Percentiles rank a stretch among this genome's conserved stretches.
Conservation (phyloP, 331 rosid genomes). For the Telfairia occidentalis region DNA sequence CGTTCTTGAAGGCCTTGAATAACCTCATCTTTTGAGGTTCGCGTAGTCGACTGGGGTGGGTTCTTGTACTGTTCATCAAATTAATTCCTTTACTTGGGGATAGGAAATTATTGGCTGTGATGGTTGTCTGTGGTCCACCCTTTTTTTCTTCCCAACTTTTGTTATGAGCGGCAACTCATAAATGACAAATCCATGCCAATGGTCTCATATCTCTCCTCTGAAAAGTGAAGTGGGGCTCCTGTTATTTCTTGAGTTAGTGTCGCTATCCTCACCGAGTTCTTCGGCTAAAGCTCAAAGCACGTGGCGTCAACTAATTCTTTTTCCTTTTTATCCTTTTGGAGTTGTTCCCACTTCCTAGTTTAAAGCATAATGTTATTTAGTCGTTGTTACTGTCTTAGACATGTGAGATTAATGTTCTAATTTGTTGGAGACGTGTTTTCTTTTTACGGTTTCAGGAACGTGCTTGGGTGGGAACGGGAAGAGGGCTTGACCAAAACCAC, state of each 20-base stretch:
- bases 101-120: not conserved
- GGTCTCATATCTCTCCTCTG: not conserved
- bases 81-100: not conserved
- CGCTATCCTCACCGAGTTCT: slow-evolving; percentile 1
- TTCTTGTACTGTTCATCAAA: not conserved
- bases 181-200: not conserved
- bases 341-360: not conserved
- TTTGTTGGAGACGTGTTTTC: slow-evolving; percentile 8
- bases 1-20: not conserved
- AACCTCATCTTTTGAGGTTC: not conserved
- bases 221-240: slow-evolving; percentile 5
- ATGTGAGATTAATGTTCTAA: slow-evolving; percentile 4
- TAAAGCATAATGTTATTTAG: not conserved
- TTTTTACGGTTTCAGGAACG: not conserved
- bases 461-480: slow-evolving; percentile 10
- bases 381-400: not conserved
- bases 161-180: not conserved
- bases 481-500: not conserved
- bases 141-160: not conserved
- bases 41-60: not conserved
- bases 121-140: not conserved
- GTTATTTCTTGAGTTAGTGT: not conserved
- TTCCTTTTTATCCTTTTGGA: not conserved
- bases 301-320: not conserved
- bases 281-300: not conserved